A percentile compares a stretch with the other conserved stretches of the same genome.
Conservation (phyloP, 495 filamentous ascomycete genomes). For the Penicillium macrosclerotiorum region DNA sequence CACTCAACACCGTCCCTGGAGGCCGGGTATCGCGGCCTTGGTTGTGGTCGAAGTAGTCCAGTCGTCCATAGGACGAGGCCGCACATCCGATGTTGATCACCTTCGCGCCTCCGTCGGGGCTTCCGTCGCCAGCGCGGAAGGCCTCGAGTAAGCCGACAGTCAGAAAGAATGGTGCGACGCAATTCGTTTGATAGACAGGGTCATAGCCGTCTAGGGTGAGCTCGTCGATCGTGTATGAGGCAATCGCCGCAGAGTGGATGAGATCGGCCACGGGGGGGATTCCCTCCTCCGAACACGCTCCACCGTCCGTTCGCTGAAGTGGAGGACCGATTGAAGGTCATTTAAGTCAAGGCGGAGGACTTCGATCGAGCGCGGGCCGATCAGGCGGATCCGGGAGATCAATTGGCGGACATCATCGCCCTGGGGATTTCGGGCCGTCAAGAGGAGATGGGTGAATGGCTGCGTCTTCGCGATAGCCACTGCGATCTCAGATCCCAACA, state of each 20-base stretch:
- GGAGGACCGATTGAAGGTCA: constrained; percentile 33
- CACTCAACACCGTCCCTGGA: constrained; percentile 27
- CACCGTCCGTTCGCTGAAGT: constrained; percentile 33
- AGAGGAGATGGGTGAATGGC: constrained; percentile 37
- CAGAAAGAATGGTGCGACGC: constrained; percentile 38
- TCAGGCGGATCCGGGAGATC: constrained; percentile 29
- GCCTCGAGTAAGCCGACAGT: constrained; percentile 42
- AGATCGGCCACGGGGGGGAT: constrained; percentile 38
- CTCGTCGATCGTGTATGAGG: constrained; percentile 36
- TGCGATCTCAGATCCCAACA: constrained; percentile 39
- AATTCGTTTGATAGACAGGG: constrained; percentile 44
- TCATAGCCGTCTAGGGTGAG: constrained; percentile 39
- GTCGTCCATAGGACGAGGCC: constrained; percentile 30
- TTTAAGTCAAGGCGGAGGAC: constrained; percentile 33
- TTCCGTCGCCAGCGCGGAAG: constrained; percentile 38
- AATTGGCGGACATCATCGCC: constrained; percentile 31
- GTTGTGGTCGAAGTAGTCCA: constrained; percentile 38
- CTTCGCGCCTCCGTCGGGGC: constrained; percentile 31
- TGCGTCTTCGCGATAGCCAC: constrained; percentile 40
- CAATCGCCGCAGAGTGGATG: constrained; percentile 39
- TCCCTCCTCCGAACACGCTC: constrained; percentile 35
- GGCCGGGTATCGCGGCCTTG: constrained; percentile 12
- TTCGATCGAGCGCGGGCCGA: constrained; percentile 42
- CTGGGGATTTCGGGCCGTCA: constrained; percentile 35
- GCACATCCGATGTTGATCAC: constrained; percentile 44